These are phyloP conservation scores for Monilinia vaccinii-corymbosi DNA, from an alignment of 2,329 filamentous ascomycete genomes.

Conservation along the genomic window DNA sequence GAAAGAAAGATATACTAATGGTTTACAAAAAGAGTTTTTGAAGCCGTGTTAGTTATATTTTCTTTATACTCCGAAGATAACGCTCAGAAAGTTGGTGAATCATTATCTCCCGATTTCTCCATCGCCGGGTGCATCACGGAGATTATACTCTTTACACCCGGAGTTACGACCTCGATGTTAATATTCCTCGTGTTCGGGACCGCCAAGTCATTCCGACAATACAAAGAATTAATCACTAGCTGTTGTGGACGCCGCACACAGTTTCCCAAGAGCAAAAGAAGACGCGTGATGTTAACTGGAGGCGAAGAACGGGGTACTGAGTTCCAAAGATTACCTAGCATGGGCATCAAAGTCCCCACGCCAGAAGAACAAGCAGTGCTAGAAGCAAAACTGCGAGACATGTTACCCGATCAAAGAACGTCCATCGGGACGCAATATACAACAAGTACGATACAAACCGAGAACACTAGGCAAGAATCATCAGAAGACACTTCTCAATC, in stretches of 20 bases:
- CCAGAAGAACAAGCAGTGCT: background rate
- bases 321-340: constrained; percentile 5
- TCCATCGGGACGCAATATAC: background rate
- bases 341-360: background rate
- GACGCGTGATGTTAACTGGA: background rate
- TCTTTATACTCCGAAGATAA: constrained; percentile 30
- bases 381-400: constrained; percentile 1
- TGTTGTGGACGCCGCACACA: constrained; percentile 12
- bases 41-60: constrained; percentile 33
- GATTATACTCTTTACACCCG: constrained; percentile 33
- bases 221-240: constrained; percentile 21
- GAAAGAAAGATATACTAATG: constrained; percentile 4
- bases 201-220: constrained; percentile 30
- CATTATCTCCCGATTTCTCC: constrained; percentile 31
- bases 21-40: constrained; percentile 27
- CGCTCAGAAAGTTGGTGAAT: constrained; percentile 17
- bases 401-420: background rate
- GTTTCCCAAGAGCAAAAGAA: constrained; percentile 4
- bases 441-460: background rate
- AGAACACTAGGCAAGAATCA: background rate
- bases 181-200: constrained; percentile 36
- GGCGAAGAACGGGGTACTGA: constrained; percentile 4
- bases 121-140: constrained; percentile 26
- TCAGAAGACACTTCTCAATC: background rate
- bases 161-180: constrained; percentile 31